A percentile compares a stretch with the other conserved stretches of the same genome.
phyloP scores from a whole-genome alignment of 305 asterid genomes.

The Fraxinus velutina region DNA sequence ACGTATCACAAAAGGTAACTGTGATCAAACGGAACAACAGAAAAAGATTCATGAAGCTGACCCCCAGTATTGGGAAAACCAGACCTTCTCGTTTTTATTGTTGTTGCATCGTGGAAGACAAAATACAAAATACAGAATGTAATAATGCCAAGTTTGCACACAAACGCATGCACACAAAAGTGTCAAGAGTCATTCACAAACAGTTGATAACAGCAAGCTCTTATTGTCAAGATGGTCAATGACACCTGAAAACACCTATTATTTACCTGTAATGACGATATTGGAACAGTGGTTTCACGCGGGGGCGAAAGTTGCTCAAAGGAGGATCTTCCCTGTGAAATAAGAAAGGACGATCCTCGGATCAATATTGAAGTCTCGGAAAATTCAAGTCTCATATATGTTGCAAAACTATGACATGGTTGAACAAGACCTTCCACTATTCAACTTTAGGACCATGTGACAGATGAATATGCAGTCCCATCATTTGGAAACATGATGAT shows the following conservation, averaged over 20 bases:
- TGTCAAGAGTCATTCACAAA: constrained; percentile 4
- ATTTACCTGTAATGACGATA: constrained; percentile 96
- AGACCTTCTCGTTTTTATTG: background rate
- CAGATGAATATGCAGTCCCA: constrained; percentile 13
- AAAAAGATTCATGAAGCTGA: background rate
- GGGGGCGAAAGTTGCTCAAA: constrained; percentile 80
- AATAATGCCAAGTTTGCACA: background rate
- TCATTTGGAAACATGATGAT: constrained; percentile 16
- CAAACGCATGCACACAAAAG: constrained; percentile 8
- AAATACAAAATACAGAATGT: background rate
- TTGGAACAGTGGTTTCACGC: constrained; percentile 88
- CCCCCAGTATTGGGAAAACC: background rate
- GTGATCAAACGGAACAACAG: background rate
- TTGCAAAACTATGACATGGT: constrained; percentile 2
- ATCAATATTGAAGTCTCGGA: constrained; percentile 20
- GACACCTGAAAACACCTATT: constrained; percentile 24
- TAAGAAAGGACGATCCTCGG: constrained; percentile 20
- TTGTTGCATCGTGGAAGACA: background rate
- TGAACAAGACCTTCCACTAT: constrained; percentile 16
- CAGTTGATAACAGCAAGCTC: background rate
- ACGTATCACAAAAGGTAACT: background rate
- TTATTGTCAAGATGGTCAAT: background rate
- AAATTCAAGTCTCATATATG: constrained; percentile 23
- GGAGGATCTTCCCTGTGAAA: constrained; percentile 90
- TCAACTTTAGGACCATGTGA: constrained; percentile 19